Base-by-base conservation (phyloP, 2,329 filamentous ascomycete genomes). In the Verticillium longisporum region DNA sequence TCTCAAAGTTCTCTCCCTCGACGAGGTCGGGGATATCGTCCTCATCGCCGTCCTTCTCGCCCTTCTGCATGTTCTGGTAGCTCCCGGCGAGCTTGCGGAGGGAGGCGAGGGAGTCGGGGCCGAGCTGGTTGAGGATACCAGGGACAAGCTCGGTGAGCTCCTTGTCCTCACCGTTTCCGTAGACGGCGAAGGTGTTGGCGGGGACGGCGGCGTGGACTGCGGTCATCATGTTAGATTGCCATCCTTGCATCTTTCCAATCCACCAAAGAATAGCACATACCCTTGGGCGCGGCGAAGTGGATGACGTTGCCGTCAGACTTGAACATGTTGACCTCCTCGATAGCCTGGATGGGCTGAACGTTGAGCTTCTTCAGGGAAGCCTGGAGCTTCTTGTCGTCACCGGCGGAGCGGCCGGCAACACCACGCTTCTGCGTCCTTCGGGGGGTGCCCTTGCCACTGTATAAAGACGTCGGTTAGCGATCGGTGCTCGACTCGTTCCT, bases 271-370 rank as follows among this genome's bases (percentile, higher is more conserved):
- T 62, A 61, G 56, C 34, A 83, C 86, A 75, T 82, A 98, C 95
- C 95, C 86, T 97, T 97, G 71, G 95, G 95, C 74, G 91, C 91
- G 72, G 92, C 90, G 78, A 99, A 99, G 87, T 99, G 95, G 75
- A 99, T 98, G 79, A 99, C 95, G 80, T 99, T 99, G 79, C 95
- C 95, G 77, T 99, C 95, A 77, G 91, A 90, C 90, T 99, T 99
- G 89, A 99, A 99, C 95, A 99, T 99, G 89, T 99, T 99, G 78
- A 99, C 95, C 85, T 99, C 95, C 88, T 99, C 95, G 73, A 99
- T 99, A 69, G 91, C 92, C 84, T 96, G 93, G 81, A 99, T 98
- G 73, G 95, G 95, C 87, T 99, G 95, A 63, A 96, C 94, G 82
- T 98, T 98, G 79, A 99, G 88, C 90, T 99, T 99, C 91, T 99